These are phyloP conservation scores for Diaporthe velutina DNA, from an alignment of 2,329 filamentous ascomycete species.

Conservation along the genomic window DNA sequence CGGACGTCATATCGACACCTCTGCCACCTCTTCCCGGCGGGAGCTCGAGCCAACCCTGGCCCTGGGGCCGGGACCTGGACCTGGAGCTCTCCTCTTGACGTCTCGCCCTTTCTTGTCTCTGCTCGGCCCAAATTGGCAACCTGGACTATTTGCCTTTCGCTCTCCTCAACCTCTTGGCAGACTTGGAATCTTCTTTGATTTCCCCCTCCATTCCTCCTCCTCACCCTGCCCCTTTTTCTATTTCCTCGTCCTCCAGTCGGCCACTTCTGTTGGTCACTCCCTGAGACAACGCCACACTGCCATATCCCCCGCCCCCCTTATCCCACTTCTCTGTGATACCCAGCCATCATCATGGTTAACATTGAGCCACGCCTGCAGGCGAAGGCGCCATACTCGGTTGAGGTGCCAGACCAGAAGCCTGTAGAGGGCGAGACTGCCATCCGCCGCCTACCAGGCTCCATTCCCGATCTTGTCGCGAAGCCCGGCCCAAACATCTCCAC, in stretches of 20 bases:
- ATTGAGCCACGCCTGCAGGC: conserved; percentile 60
- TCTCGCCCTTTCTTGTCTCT: conserved; percentile 21
- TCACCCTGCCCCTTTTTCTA: background rate
- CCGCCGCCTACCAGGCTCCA: conserved; percentile 73
- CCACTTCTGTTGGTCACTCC: background rate
- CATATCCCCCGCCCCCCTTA: background rate
- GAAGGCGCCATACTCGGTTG: conserved; percentile 76
- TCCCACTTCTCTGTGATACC: conserved; percentile 30
- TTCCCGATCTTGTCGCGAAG: conserved; percentile 71
- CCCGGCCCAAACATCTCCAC: conserved; percentile 77
- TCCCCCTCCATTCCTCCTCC: conserved; percentile 3
- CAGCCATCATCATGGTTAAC: conserved; percentile 33
- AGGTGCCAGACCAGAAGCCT: conserved; percentile 73
- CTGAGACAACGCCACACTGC: background rate
- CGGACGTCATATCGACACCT: conserved; percentile 23
- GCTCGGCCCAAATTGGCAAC: conserved; percentile 13
- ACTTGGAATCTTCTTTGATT: conserved; percentile 4
- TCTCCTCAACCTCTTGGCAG: conserved; percentile 30
- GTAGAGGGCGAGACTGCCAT: conserved; percentile 81
- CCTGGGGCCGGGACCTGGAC: conserved; percentile 1
- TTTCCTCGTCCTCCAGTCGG: background rate
- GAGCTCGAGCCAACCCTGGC: conserved; percentile 29
- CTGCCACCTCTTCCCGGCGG: conserved; percentile 4
- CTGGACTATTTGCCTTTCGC: conserved; percentile 28
- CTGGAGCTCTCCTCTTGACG: conserved; percentile 24